Evolutionary conservation across 2,329 filamentous ascomycete genomes (phyloP), one percentile per base, ranked within the genome.

Genomic region (Aspergillus fijiensis): DNA sequence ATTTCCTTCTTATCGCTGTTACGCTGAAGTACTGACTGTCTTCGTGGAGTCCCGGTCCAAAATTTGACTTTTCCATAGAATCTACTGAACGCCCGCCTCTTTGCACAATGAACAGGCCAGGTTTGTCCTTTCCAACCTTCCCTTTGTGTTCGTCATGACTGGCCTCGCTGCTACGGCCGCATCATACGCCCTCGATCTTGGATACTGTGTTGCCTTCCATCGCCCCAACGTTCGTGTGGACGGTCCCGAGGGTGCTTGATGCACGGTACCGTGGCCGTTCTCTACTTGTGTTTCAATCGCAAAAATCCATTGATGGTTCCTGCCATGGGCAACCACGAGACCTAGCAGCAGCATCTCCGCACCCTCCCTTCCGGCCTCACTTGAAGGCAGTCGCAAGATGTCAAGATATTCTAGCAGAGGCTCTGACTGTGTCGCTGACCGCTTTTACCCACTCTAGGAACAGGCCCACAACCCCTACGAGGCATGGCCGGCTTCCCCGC

Each of bases 401-500:
- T 16, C 51, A 53, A 29, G 21, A 57, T 48, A n/a, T 35, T 12
- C 25, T 45, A 25, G 4, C 39, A 51, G 35, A 31, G n/a, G 47
- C 19, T 59, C 55, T 12, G 23, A 39, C 29, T 42, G 27, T 42
- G 21, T 59, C 54, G 58, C 65, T 69, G 58, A 69, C 59, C 31
- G 11, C 51, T 51, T 25, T 49, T 60, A 7, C 53, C 25, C 57
- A 58, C 31, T 55, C 65, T 48, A 84, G 82, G 77, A 68, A 77
- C 79, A 62, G 77, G 79, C 67, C 77, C 80, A 63, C 81, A 83
- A 73, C 76, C 79, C 65, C 70, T 85, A 65, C 80, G 82, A 72
- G 78, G 77, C 61, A 81, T 85, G 74, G 79, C 81, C 62, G 79
- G 81, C 69, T 86, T 85, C 71, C 79, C 80, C 69, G 73, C 77